These are phyloP conservation scores for Aspergillus ochraceoroseus DNA, from an alignment of 2,329 filamentous ascomycete genomes.

Conservation along the genomic window DNA sequence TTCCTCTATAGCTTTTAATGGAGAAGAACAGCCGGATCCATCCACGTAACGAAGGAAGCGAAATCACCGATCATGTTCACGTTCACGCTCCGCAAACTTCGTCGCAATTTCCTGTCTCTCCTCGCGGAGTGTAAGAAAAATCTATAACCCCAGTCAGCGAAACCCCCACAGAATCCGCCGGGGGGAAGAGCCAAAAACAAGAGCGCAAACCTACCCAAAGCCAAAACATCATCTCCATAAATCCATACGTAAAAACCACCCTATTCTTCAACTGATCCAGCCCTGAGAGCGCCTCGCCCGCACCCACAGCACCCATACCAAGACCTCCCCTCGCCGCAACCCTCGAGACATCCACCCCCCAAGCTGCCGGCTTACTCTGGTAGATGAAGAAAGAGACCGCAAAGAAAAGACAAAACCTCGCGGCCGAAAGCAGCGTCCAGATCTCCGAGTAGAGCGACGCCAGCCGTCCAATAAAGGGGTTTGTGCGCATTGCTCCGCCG, in stretches of 20 bases:
- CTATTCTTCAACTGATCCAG: slow-evolving; percentile 73
- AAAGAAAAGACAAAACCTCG: slow-evolving; percentile 37
- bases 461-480: slow-evolving; percentile 25
- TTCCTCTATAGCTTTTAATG: no score
- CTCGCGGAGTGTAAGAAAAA: slow-evolving; percentile 35
- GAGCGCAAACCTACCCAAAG: slow-evolving; percentile 63
- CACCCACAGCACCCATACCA: slow-evolving; percentile 14
- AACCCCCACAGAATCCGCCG: neutral
- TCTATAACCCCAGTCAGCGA: slow-evolving; percentile 21
- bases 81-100: slow-evolving; percentile 20
- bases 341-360: slow-evolving; percentile 20
- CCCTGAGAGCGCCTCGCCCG: slow-evolving; percentile 24
- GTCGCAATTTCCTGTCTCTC: slow-evolving; percentile 33
- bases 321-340: slow-evolving; percentile 11
- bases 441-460: slow-evolving; percentile 38
- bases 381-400: slow-evolving; percentile 39
- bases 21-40: no score
- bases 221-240: slow-evolving; percentile 78
- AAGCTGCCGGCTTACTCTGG: slow-evolving; percentile 28
- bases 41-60: no score
- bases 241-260: slow-evolving; percentile 76
- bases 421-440: slow-evolving; percentile 35
- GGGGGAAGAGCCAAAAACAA: neutral
- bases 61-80: no score
- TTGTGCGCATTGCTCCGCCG: slow-evolving; percentile 20